These are phyloP conservation scores for Parsonsia alboflavescens DNA, from an alignment of 257 asterid species.

Conservation along the genomic window DNA sequence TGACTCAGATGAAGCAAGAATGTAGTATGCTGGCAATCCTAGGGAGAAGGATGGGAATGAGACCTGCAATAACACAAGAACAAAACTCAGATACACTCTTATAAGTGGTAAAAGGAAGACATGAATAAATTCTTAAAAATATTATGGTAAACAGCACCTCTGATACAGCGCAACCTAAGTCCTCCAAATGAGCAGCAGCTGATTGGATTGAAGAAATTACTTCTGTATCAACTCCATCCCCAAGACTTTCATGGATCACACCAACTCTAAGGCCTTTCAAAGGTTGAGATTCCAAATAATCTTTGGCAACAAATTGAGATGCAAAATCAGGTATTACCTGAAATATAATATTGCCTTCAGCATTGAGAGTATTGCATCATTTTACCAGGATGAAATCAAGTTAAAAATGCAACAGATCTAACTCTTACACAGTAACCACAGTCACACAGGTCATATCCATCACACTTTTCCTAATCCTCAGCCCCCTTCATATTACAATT, in stretches of 20 bases:
- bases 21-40: constrained; percentile 95
- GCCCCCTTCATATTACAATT: not conserved
- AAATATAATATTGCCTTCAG: constrained; percentile 20
- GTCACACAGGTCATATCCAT: not conserved
- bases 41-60: constrained; percentile 88
- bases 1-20: constrained; percentile 92
- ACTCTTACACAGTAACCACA: not conserved
- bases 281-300: constrained; percentile 67
- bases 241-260: constrained; percentile 82
- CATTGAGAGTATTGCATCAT: not conserved
- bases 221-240: constrained; percentile 72
- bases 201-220: constrained; percentile 59
- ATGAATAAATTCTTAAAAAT: not conserved
- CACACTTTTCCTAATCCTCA: not conserved
- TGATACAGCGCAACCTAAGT: constrained; percentile 63
- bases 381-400: not conserved
- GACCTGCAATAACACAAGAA: constrained; percentile 47
- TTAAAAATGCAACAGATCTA: not conserved
- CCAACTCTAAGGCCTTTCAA: constrained; percentile 87
- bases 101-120: not conserved
- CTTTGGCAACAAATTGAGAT: constrained; percentile 50
- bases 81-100: not conserved
- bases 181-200: constrained; percentile 87
- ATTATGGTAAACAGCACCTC: constrained; percentile 47
- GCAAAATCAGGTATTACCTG: constrained; percentile 79